Base-by-base conservation (phyloP, 495 filamentous ascomycete genomes). In the Neurospora terricola region DNA sequence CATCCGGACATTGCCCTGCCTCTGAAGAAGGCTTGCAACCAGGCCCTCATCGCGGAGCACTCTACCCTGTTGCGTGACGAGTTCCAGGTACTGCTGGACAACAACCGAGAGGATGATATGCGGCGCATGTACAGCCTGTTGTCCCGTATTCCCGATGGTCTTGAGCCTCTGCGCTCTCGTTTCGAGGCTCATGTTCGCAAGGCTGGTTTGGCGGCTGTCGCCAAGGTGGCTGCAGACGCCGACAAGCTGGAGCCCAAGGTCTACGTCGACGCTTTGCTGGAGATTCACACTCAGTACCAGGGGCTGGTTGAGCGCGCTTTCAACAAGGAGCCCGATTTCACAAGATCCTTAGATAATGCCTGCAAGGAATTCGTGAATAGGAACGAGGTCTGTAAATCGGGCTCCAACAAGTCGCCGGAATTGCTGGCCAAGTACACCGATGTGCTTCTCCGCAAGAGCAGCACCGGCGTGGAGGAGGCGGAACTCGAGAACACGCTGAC, bases 341-440 rank as follows among this genome's bases (percentile, higher is more conserved):
- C 97, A 21, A 89, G 96, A 72, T 98, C 96, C 3, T 85, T 99
- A 38, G 96, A 99, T 75, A 99, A 98, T 81, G 96, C 96, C 39
- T 99, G 96, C 83, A 90, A 94, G 71, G 96, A 99, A 76, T 99
- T 98, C 76, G 96, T 98, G 77, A 99, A 99, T 82, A 90, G 96
- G 68, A 99, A 99, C 80, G 90, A 93, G 76, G 91, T 99, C 59
- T 98, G 95, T 88, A 94, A 95, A 76, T 90, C 91, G 5, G 93
- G 93, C 40, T 96, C 93, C 4, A 95, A 93, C 71, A 94, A 93
- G 75, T 98, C 96, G 4, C 96, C 96, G 0, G 96, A 99, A 80
- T 83, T 99, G 69, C 87, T 99, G 36, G 94, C 96, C 75, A 97
- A 97, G 78, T 98, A 98, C 79, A 92, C 94, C n/a, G 96, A 99